Evolutionary conservation across 768 basidiomycete species (phyloP), one percentile per base, ranked within the genome.

Genomic region (Pleurotus platypus): DNA sequence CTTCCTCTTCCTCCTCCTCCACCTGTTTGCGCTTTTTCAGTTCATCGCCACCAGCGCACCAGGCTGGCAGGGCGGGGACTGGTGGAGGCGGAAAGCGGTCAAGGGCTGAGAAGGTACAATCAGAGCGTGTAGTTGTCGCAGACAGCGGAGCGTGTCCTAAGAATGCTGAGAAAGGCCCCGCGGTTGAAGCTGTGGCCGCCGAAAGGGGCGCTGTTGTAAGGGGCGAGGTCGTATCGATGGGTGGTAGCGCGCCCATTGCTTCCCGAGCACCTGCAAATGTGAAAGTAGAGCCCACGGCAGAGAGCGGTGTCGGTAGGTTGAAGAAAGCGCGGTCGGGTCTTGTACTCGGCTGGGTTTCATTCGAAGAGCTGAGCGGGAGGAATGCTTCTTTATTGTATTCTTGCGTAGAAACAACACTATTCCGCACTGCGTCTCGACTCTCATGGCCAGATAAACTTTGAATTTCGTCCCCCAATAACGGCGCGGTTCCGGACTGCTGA

Each of bases 11-110:
- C 5, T 54, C 51, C 12, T 30, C 26, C 16, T 53, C 38, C 16
- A 11, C 50, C 5, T 54, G 39, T 38, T 54, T 43, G 7, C 51
- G 51, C 38, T 43, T 54, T 8, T 42, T 39, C 11, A 37, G 13
- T 2, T 38, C 26, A 4, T n/a, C 20, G n/a, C 30, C 16, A 8
- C 22, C 49, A 26, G 39, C 39, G 27, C 1, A 39, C 38, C 51
- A 42, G 3, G 51, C 12, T 5, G 48, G 46, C n/a, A 57, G 8
- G 4, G 26, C 15, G 9, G 47, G 46, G 11, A 50, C 57, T 13
- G 40, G 57, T 16, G 46, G 57, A 39, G 47, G 47, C 2, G 57
- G 57, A 53, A 43, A 57, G 13, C 42, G 26, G 39, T 57, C 46
- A 22, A 43, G 16, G 12, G 57, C 38, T 15, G 51, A 39, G 51